Evolutionary conservation across 305 asterid genomes (phyloP), one percentile per base, ranked within the genome.

Genomic region (Striga hermonthica): DNA sequence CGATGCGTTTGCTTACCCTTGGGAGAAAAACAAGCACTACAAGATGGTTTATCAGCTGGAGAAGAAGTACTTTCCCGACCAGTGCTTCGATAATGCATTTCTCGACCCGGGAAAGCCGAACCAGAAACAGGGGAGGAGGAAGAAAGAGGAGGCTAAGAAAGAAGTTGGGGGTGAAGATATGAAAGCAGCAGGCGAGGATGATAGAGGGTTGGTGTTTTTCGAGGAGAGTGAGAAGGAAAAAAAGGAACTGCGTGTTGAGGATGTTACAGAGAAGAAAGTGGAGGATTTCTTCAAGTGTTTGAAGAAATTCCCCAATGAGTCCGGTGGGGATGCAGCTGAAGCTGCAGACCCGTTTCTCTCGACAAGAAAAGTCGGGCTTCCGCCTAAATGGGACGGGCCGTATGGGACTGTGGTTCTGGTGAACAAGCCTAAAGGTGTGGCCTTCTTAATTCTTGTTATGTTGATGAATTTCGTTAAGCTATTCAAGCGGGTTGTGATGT

Each of bases 21-120:
- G 97, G 98, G 98, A 92, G 81, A 87, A 89, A 41, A 80, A 89
- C 77, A 92, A 89, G 87, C 98, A 92, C 77, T 89, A 92, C 66
- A 89, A 77, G 72, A 92, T 92, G 98, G 96, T 87, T n/a, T 89
- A 92, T 80, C 97, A 89, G 57, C 70, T 92, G 81, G 97, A 92
- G 87, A 92, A 92, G 86, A 92, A 92, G 84, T 87, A 78, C 61
- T 92, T 85, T 57, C 98, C 96, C 11, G 95, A 86, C 65, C 96
- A 92, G 80, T 73, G 98, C 64, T 92, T 89, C 65, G 98, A 92
- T 63, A 89, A 82, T 82, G 98, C 98, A 9, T 92, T 92, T 83
- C 80, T 89, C 22, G 89, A 86, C 15, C 91, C 95, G 4, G 95
- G 95, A 2, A 70, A 83, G 64, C 58, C 77, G 16, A 86, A 74